These are phyloP conservation scores for Fusarium sp. DNA, from an alignment of 2,329 filamentous ascomycete genomes.

Conservation along the genomic window DNA sequence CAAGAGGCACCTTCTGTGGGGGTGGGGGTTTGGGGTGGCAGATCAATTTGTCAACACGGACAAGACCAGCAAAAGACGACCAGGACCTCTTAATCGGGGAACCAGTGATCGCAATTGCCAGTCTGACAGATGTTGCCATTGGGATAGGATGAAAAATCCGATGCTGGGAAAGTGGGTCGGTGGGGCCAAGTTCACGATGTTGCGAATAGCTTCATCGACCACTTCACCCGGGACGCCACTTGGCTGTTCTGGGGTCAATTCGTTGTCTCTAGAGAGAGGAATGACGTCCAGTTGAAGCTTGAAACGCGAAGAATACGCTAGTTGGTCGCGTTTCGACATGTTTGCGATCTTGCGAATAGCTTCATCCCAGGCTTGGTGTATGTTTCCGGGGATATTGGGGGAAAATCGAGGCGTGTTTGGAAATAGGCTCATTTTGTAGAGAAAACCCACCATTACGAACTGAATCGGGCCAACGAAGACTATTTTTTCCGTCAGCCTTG, in stretches of 20 bases:
- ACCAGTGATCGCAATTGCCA: not conserved
- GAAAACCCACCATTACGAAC: conserved; percentile 82
- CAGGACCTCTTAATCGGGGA: not conserved
- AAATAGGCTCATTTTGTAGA: not conserved
- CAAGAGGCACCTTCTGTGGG: not conserved
- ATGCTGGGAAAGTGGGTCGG: not conserved
- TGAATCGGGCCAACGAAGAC: conserved; percentile 77
- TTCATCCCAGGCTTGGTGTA: not conserved
- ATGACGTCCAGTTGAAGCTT: not conserved
- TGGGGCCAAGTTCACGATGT: not conserved
- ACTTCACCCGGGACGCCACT: not conserved
- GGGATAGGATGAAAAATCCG: not conserved
- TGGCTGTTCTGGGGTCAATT: not conserved
- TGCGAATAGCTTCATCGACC: not conserved
- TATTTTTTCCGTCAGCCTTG: no score
- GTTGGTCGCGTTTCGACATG: not conserved
- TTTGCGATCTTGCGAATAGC: not conserved
- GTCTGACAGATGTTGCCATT: not conserved
- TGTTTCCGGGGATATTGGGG: no score
- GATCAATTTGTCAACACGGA: not conserved
- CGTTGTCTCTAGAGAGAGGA: not conserved
- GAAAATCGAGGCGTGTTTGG: no score
- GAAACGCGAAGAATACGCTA: not conserved
- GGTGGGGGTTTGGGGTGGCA: not conserved
- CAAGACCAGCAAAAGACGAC: not conserved